Percentiles rank a stretch among this genome's conserved stretches.
These are phyloP conservation scores for Phaeosphaeria sp. DNA, from an alignment of 2,329 filamentous ascomycete species.

Conservation along the genomic window DNA sequence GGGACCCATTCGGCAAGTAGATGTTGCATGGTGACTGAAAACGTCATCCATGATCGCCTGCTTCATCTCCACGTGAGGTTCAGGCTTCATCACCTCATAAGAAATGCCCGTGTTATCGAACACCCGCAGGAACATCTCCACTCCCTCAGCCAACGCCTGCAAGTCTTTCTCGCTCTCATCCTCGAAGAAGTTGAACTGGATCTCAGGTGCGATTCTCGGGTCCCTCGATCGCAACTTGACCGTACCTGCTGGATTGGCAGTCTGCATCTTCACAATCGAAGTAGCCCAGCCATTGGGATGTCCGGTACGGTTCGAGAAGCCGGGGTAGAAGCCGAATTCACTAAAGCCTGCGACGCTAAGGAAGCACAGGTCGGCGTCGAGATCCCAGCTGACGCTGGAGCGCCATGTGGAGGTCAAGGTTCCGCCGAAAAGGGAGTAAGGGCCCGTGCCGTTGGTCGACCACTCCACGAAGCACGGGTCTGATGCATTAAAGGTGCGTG, in stretches of 20 bases:
- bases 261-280: conserved; percentile 64
- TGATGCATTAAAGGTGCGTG: conserved; percentile 17
- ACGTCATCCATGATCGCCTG: conserved; percentile 46
- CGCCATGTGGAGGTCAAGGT: background rate
- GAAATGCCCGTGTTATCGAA: background rate
- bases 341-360: background rate
- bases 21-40: conserved; percentile 64
- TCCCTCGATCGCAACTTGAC: conserved; percentile 66
- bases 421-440: background rate
- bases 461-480: background rate
- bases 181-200: conserved; percentile 49
- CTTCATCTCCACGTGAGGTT: conserved; percentile 43
- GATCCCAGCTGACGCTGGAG: background rate
- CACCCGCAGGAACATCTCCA: conserved; percentile 33
- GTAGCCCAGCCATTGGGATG: conserved; percentile 25
- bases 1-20: background rate
- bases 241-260: conserved; percentile 65
- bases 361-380: background rate
- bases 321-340: conserved; percentile 18
- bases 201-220: conserved; percentile 67
- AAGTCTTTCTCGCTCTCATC: conserved; percentile 51
- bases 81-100: background rate
- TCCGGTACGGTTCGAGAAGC: conserved; percentile 25
- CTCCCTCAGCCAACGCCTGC: conserved; percentile 37
- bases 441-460: background rate